phyloP scores from a whole-genome alignment of 192 early-diverging fungal species.

The Phycomyces nitens region DNA sequence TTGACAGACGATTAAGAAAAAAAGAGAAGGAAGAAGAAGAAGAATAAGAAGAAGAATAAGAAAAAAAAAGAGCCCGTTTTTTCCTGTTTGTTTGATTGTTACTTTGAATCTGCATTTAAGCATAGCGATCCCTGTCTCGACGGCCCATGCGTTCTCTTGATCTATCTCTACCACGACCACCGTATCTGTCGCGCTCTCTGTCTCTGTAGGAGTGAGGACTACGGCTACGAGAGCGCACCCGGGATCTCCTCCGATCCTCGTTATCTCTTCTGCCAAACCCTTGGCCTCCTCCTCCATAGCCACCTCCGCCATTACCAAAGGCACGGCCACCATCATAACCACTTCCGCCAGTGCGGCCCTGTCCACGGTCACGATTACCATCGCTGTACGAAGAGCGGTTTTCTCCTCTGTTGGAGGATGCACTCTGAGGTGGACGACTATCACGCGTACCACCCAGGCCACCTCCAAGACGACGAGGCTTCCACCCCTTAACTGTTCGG shows the following conservation, averaged over 20 bases:
- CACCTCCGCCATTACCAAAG: constrained; percentile 15
- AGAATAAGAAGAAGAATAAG: constrained; percentile 6
- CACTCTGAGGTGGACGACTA: constrained; percentile 53
- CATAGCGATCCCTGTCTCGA: constrained; percentile 29
- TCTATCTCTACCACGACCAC: constrained; percentile 32
- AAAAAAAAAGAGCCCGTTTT: not conserved
- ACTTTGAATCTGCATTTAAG: constrained; percentile 3
- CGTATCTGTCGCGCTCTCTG: constrained; percentile 30
- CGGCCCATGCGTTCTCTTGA: constrained; percentile 27
- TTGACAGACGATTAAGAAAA: not conserved
- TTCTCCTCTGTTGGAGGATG: constrained; percentile 50
- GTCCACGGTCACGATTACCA: constrained; percentile 35
- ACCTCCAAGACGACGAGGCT: constrained; percentile 76
- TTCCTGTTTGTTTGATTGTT: not conserved
- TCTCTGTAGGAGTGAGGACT: constrained; percentile 37
- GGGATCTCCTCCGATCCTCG: constrained; percentile 33
- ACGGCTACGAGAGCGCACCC: constrained; percentile 36
- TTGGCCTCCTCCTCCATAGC: constrained; percentile 27
- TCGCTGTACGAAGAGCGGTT: constrained; percentile 18
- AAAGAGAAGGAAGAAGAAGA: not conserved
- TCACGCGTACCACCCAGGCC: constrained; percentile 73
- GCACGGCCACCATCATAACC: constrained; percentile 32
- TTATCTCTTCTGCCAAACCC: constrained; percentile 19
- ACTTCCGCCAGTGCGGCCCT: constrained; percentile 29
- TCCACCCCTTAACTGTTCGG: constrained; percentile 94